These are phyloP conservation scores for Phragmites australis DNA, from an alignment of 176 grass and related monocot species.

Conservation along the genomic window DNA sequence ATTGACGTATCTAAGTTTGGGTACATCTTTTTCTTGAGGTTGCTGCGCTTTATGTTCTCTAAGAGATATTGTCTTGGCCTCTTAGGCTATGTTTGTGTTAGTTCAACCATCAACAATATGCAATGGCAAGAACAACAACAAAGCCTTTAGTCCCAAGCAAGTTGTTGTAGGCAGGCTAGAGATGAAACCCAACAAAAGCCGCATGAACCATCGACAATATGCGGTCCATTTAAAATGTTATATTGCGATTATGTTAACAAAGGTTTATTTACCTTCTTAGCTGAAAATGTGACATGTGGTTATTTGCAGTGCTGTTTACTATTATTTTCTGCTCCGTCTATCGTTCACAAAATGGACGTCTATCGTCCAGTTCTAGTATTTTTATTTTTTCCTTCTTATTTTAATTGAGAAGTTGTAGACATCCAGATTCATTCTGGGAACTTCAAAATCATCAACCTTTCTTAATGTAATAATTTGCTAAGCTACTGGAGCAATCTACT, in stretches of 20 bases:
- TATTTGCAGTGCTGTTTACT: slow-evolving; percentile 29
- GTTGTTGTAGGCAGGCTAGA: background rate
- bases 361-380: background rate
- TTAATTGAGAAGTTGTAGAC: background rate
- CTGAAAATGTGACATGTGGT: slow-evolving; percentile 5
- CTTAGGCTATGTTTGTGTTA: background rate
- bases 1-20: slow-evolving; percentile 18
- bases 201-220: background rate
- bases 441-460: slow-evolving; percentile 14
- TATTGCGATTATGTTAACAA: slow-evolving; percentile 8
- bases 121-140: background rate
- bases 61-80: background rate
- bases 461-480: slow-evolving; percentile 6
- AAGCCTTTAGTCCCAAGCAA: background rate
- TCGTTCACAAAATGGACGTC: background rate
- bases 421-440: slow-evolving; percentile 14
- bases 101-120: slow-evolving; percentile 9
- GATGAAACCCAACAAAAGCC: too few relatives aligned
- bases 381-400: background rate
- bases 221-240: slow-evolving; percentile 11
- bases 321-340: slow-evolving; percentile 5
- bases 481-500: background rate
- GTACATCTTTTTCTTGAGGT: slow-evolving; percentile 20
- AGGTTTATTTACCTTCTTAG: background rate
- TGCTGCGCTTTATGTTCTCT: background rate